Conservation (phyloP, 139 green algal species). For the Chlamydomonas incerta region DNA sequence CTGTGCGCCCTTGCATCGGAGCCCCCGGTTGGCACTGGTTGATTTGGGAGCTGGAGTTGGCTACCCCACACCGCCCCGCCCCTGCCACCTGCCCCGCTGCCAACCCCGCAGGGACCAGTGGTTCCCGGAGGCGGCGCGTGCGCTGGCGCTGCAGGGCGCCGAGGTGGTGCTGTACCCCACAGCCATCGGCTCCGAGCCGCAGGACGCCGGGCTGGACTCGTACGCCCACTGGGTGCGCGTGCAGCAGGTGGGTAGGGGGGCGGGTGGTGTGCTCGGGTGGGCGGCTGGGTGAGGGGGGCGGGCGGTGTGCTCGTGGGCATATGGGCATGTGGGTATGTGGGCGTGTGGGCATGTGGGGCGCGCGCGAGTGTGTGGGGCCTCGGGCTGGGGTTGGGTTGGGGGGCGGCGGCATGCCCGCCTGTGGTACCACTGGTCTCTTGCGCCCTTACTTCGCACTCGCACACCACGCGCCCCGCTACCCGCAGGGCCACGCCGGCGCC, state of each 20-base stretch:
- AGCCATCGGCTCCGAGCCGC: slow-evolving; percentile 78
- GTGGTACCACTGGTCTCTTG: no score
- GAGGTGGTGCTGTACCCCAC: slow-evolving; percentile 79
- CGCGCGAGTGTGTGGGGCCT: no score
- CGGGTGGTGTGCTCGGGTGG: not conserved
- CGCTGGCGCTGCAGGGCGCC: slow-evolving; percentile 70
- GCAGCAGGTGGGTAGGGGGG: slow-evolving; percentile 19
- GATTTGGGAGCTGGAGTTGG: no score
- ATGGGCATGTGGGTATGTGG: not conserved
- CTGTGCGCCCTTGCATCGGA: no score
- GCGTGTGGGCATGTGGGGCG: not conserved
- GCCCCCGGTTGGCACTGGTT: no score
- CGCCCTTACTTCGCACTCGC: no score
- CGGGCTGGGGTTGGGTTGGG: no score
- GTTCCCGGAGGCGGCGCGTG: slow-evolving; percentile 77
- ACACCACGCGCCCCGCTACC: slow-evolving; percentile 32
- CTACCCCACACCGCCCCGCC: no score
- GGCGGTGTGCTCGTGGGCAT: no score
- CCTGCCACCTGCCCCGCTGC: no score
- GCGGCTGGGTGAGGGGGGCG: not conserved
- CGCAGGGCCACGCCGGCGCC: slow-evolving; percentile 73
- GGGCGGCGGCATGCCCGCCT: no score
- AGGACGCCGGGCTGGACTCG: slow-evolving; percentile 62
- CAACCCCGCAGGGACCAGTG: not conserved
- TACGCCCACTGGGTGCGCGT: slow-evolving; percentile 74